Evolutionary conservation across 1,139 yeast genomes (phyloP).

Genomic region (Hyphopichia fennica): DNA sequence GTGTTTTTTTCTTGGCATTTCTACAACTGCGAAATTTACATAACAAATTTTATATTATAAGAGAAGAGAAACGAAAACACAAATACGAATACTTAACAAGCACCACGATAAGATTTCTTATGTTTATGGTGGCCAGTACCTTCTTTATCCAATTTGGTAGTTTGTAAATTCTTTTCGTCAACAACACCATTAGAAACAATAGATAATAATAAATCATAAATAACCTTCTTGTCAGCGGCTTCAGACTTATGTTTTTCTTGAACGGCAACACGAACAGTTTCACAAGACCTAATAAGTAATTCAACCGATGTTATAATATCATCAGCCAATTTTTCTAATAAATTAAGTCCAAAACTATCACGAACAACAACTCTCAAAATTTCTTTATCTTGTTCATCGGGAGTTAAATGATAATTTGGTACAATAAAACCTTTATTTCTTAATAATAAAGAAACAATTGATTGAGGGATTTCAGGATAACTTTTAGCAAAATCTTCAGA

Average conservation of each 20-base stretch:
- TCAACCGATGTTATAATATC: conserved; percentile 62
- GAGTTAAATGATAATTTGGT: conserved; percentile 88
- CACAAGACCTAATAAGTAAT: conserved; percentile 45
- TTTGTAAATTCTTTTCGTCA: conserved; percentile 26
- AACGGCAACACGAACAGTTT: conserved; percentile 24
- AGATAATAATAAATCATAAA: conserved; percentile 35
- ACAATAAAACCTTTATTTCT: conserved; percentile 84
- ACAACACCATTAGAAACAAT: conserved; percentile 42
- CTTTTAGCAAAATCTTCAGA: conserved; percentile 54
- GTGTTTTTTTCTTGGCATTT: too few species aligned
- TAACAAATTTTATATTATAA: too few species aligned
- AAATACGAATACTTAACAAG: conserved; percentile 42
- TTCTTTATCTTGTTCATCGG: conserved; percentile 53
- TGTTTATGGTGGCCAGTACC: conserved; percentile 33
- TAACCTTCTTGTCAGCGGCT: conserved; percentile 19
- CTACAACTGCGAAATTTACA: too few species aligned
- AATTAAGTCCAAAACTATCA: conserved; percentile 65
- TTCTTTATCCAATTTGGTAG: conserved; percentile 17
- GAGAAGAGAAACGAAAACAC: too few species aligned
- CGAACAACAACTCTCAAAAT: conserved; percentile 85
- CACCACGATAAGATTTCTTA: conserved; percentile 51
- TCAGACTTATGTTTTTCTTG: conserved; percentile 16
- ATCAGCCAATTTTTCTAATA: conserved; percentile 69
- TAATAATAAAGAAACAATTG: conserved; percentile 67
- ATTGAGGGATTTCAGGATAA: conserved; percentile 86